A percentile compares a stretch with the other conserved stretches of the same genome.
Conservation (phyloP, 768 basidiomycete species). For the Mycena crocata region DNA sequence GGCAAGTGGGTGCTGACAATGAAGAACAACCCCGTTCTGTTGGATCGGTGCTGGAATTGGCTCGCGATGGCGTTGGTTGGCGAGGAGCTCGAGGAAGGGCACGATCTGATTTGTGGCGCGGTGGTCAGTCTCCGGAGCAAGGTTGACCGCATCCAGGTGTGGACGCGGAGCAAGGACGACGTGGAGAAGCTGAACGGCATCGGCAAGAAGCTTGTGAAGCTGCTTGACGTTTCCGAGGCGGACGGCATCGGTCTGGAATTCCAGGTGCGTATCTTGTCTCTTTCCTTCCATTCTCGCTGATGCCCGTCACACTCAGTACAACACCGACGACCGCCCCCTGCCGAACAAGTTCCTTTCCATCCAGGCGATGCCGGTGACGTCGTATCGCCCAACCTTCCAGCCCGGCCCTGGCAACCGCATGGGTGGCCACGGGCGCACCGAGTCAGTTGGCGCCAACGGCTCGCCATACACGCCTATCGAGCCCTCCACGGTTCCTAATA, state of each 20-base stretch:
- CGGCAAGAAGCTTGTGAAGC: constrained; percentile 84
- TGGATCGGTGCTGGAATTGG: constrained; percentile 93
- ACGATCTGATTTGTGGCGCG: constrained; percentile 83
- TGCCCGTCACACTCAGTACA: constrained; percentile 62
- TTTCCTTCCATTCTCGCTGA: constrained; percentile 1
- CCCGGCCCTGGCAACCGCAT: constrained; percentile 35
- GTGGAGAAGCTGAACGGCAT: constrained; percentile 87
- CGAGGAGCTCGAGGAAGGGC: constrained; percentile 78
- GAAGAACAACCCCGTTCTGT: constrained; percentile 80
- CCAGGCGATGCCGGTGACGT: constrained; percentile 73
- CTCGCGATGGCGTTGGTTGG: constrained; percentile 93
- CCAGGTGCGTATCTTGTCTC: constrained; percentile 65
- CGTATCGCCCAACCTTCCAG: constrained; percentile 77
- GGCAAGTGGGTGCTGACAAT: constrained; percentile 97
- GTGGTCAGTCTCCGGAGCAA: constrained; percentile 90
- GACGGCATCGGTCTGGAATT: constrained; percentile 91
- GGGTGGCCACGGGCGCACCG: constrained; percentile 39
- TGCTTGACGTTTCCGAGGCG: constrained; percentile 86
- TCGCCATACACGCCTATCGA: constrained; percentile 32
- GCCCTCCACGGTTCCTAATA: constrained; percentile 33
- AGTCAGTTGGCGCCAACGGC: constrained; percentile 26
- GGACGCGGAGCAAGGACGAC: constrained; percentile 89
- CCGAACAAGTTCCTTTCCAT: constrained; percentile 88
- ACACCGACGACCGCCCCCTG: constrained; percentile 87
- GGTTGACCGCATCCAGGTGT: constrained; percentile 91